phyloP scores from a whole-genome alignment of 306 rosid species.

The Quercus agrifolia region DNA sequence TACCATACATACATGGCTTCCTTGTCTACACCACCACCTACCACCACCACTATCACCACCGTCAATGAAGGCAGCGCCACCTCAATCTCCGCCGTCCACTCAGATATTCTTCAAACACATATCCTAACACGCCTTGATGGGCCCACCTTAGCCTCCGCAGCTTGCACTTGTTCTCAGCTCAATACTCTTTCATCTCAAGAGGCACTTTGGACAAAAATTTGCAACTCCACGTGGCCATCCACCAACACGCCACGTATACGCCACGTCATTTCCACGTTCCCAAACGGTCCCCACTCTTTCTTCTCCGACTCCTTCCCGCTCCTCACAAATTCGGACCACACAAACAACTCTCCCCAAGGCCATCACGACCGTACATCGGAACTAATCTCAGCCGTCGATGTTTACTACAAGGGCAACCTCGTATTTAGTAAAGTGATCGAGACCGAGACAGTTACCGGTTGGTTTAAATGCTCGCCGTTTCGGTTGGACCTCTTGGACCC shows the following conservation, averaged over 20 bases:
- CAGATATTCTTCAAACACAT: constrained; percentile 55
- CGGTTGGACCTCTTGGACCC: constrained; percentile 60
- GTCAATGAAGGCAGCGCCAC: constrained; percentile 10
- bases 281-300: constrained; percentile 54
- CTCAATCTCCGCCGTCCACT: constrained; percentile 49
- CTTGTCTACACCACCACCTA: neutral
- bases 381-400: constrained; percentile 69
- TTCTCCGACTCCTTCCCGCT: constrained; percentile 57
- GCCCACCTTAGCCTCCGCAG: constrained; percentile 54
- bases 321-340: neutral
- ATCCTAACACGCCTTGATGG: constrained; percentile 74
- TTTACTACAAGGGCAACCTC: constrained; percentile 31
- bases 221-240: constrained; percentile 75
- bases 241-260: constrained; percentile 43
- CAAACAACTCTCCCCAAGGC: neutral
- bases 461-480: constrained; percentile 79
- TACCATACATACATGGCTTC: constrained; percentile 2
- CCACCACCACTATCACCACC: neutral
- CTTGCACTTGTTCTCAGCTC: constrained; percentile 51
- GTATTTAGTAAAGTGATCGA: constrained; percentile 56
- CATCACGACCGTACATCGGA: constrained; percentile 21
- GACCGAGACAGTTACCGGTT: constrained; percentile 60
- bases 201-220: constrained; percentile 52
- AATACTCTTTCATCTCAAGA: constrained; percentile 34
- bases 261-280: constrained; percentile 45